Percentiles rank a stretch among this genome's conserved stretches.
Conservation (phyloP, 1,284 basidiomycete species). For the Moesziomyces sp. region DNA sequence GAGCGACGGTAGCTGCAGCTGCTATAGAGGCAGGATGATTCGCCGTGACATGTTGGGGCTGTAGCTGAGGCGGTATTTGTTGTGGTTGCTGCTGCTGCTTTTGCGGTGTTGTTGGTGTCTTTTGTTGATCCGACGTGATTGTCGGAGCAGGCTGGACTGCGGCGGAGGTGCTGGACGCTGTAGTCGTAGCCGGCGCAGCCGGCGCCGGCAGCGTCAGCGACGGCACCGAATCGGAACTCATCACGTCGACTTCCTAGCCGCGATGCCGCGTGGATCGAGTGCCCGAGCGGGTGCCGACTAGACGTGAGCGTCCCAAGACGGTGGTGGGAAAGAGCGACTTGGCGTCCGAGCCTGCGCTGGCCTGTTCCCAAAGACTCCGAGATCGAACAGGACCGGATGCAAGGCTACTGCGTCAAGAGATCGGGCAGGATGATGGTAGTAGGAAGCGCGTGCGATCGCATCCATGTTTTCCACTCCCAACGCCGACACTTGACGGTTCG, state of each 20-base stretch:
- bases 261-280: too few relatives aligned
- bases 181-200: conserved; percentile 2
- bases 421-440: conserved; percentile 29
- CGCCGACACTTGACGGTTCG: background rate
- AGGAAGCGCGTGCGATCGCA: conserved; percentile 12
- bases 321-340: too few relatives aligned
- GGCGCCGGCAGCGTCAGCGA: conserved; percentile 33
- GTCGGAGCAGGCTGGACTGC: background rate
- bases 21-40: conserved; percentile 49
- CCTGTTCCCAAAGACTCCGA: too few relatives aligned
- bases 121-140: conserved; percentile 12
- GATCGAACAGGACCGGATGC: conserved; percentile 2
- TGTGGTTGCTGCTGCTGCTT: conserved; percentile 9
- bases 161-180: conserved; percentile 1
- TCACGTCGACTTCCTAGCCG: conserved; percentile 2
- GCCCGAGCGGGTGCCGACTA: too few relatives aligned
- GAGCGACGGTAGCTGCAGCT: conserved; percentile 39
- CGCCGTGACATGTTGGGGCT: conserved; percentile 36
- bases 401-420: conserved; percentile 12
- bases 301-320: too few relatives aligned
- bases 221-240: conserved; percentile 28
- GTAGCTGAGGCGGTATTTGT: conserved; percentile 14
- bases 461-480: conserved; percentile 9
- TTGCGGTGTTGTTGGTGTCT: conserved; percentile 15
- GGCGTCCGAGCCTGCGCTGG: too few relatives aligned